These are phyloP conservation scores for Leccinellum rugosiceps DNA, from an alignment of 768 basidiomycete species.

Conservation along the genomic window DNA sequence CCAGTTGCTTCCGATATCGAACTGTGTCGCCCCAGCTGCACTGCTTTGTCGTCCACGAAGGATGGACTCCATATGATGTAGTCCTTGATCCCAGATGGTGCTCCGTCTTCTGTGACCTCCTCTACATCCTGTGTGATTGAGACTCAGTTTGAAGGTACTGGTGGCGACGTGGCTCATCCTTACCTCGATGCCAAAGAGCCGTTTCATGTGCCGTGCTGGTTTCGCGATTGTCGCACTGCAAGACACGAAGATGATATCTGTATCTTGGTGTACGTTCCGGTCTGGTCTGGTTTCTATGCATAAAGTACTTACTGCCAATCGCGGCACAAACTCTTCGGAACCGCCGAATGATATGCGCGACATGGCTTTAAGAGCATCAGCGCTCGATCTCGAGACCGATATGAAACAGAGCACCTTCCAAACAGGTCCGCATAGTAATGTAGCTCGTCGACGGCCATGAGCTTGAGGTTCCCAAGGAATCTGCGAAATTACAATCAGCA, in stretches of 20 bases:
- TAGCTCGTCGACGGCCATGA: slow-evolving; percentile 81
- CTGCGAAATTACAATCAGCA: slow-evolving; percentile 33
- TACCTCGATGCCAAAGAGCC: slow-evolving; percentile 64
- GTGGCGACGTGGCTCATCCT: neutral
- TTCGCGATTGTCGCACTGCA: slow-evolving; percentile 87
- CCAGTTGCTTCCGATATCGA: slow-evolving; percentile 65
- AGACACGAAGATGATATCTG: slow-evolving; percentile 62
- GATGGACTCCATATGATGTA: slow-evolving; percentile 77
- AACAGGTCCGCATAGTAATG: slow-evolving; percentile 83
- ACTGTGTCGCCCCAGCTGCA: slow-evolving; percentile 51
- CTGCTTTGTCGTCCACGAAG: slow-evolving; percentile 50
- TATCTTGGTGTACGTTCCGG: slow-evolving; percentile 37
- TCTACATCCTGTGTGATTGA: slow-evolving; percentile 45
- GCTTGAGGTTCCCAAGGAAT: slow-evolving; percentile 71
- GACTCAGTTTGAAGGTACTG: neutral
- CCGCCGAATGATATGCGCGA: slow-evolving; percentile 74
- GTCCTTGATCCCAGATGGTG: slow-evolving; percentile 78
- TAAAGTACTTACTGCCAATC: slow-evolving; percentile 60
- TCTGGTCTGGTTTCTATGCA: neutral
- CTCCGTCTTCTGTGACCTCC: slow-evolving; percentile 74
- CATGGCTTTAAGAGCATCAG: slow-evolving; percentile 50
- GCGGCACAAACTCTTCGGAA: slow-evolving; percentile 73
- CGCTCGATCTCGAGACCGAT: neutral
- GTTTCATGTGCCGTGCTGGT: slow-evolving; percentile 71
- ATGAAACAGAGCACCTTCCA: slow-evolving; percentile 54